Percentiles rank a stretch among this genome's conserved stretches.
These are phyloP conservation scores for Sarocladium oryzae DNA, from an alignment of 2,329 filamentous ascomycete genomes.

Conservation along the genomic window DNA sequence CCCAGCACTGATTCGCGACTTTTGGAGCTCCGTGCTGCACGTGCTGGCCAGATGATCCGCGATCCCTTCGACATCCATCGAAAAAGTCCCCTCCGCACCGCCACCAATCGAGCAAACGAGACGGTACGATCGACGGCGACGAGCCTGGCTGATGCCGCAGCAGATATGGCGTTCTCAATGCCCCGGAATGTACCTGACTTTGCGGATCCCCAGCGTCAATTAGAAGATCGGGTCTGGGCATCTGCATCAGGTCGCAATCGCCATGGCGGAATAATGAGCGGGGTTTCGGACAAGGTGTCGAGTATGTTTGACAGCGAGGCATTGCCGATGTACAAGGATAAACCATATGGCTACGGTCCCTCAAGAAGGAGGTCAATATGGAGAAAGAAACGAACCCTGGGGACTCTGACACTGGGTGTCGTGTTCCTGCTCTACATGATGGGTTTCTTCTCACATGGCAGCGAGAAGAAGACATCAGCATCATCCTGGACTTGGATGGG, in stretches of 20 bases:
- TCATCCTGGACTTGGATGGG: conserved; percentile 53
- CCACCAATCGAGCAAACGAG: conserved; percentile 37
- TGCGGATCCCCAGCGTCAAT: conserved; percentile 53
- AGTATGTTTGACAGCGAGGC: conserved; percentile 53
- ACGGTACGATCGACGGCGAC: conserved; percentile 41
- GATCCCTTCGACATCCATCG: conserved; percentile 39
- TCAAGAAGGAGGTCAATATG: conserved; percentile 54
- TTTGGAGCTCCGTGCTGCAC: conserved; percentile 7
- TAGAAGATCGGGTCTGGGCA: conserved; percentile 63
- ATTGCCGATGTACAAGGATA: conserved; percentile 98
- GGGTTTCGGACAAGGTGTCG: conserved; percentile 49
- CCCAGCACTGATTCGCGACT: conserved; percentile 11
- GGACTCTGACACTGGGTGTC: conserved; percentile 44
- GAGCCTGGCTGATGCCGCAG: conserved; percentile 41
- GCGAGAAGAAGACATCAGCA: conserved; percentile 26
- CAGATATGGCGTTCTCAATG: conserved; percentile 59
- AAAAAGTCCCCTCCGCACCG: conserved; percentile 40
- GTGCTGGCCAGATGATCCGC: conserved; percentile 29
- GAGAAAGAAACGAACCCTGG: conserved; percentile 56
- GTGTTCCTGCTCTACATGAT: conserved; percentile 63
- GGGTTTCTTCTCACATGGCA: conserved; percentile 47
- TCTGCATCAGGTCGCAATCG: conserved; percentile 31
- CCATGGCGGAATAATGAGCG: conserved; percentile 23
- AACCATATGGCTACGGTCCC: conserved; percentile 70
- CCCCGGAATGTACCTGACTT: conserved; percentile 67